A percentile compares a stretch with the other conserved stretches of the same genome.
phyloP scores from a whole-genome alignment of 768 basidiomycete genomes.

The Mycena maculata region DNA sequence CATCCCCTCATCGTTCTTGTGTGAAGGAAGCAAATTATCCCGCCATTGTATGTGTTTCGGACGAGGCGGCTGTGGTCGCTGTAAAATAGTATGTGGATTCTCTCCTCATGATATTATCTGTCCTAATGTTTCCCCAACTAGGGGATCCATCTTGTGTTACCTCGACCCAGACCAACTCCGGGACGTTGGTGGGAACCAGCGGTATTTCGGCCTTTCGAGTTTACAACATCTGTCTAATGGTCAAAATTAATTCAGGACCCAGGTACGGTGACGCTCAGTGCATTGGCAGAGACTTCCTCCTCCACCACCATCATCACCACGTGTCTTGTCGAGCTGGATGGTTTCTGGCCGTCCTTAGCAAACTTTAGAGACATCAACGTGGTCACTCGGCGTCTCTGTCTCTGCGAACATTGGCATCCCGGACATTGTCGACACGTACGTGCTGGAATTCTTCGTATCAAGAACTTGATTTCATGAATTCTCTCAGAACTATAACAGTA shows the following conservation, averaged over 20 bases:
- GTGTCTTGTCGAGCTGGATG: neutral
- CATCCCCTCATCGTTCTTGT: neutral
- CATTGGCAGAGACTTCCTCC: constrained; percentile 12
- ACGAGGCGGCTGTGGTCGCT: neutral
- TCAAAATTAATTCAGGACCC: neutral
- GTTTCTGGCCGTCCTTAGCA: neutral
- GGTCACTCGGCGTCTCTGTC: constrained; percentile 13
- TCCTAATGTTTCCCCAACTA: neutral
- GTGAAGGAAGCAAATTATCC: constrained; percentile 20
- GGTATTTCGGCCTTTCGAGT: neutral
- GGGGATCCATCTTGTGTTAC: constrained; percentile 20
- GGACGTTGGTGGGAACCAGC: constrained; percentile 23
- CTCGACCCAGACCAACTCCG: constrained; percentile 13
- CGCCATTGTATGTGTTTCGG: constrained; percentile 21
- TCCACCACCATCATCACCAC: constrained; percentile 19
- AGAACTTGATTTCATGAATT: neutral
- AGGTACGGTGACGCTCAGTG: constrained; percentile 22
- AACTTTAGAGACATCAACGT: constrained; percentile 17
- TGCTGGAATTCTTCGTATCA: neutral
- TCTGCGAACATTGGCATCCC: constrained; percentile 23
- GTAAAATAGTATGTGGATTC: neutral
- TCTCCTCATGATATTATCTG: neutral
- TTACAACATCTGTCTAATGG: neutral
- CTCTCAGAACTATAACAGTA: constrained; percentile 3
- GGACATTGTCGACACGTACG: constrained; percentile 18